phyloP scores from a whole-genome alignment of 2,329 filamentous ascomycete species.

The Xylariaceae sp. region DNA sequence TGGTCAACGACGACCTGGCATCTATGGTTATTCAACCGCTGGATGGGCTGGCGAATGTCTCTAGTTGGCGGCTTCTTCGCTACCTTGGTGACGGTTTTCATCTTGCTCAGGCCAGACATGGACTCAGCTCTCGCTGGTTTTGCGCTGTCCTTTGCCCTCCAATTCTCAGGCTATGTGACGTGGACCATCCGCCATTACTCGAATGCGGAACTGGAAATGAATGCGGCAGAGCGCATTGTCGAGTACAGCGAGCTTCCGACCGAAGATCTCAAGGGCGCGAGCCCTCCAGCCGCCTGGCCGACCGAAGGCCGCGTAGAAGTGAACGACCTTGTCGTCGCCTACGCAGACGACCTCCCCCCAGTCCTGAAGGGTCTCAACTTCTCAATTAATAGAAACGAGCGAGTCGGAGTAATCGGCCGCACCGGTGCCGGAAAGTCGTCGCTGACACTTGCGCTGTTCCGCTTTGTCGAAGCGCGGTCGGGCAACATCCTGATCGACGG shows the following conservation, averaged over 20 bases:
- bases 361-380: slow-evolving; percentile 68
- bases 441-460: slow-evolving; percentile 69
- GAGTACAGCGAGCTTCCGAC: slow-evolving; percentile 67
- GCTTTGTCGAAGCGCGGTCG: slow-evolving; percentile 64
- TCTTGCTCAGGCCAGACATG: slow-evolving; percentile 56
- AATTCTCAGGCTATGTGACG: slow-evolving; percentile 59
- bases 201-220: slow-evolving; percentile 72
- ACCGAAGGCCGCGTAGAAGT: slow-evolving; percentile 67
- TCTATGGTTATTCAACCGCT: slow-evolving; percentile 68
- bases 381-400: slow-evolving; percentile 58
- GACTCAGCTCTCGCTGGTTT: slow-evolving; percentile 70
- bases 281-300: slow-evolving; percentile 69
- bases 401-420: slow-evolving; percentile 71
- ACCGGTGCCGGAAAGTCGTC: slow-evolving; percentile 76
- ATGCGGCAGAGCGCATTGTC: slow-evolving; percentile 67
- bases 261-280: slow-evolving; percentile 56
- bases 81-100: slow-evolving; percentile 57
- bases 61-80: slow-evolving; percentile 65
- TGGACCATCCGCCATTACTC: slow-evolving; percentile 41
- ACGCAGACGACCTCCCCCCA: slow-evolving; percentile 64
- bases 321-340: slow-evolving; percentile 64
- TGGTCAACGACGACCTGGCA: slow-evolving; percentile 63
- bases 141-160: slow-evolving; percentile 65
- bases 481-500: slow-evolving; percentile 68
- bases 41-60: slow-evolving; percentile 70